These are phyloP conservation scores for Mycena citricolor DNA, from an alignment of 1,284 basidiomycete species.

Conservation along the genomic window DNA sequence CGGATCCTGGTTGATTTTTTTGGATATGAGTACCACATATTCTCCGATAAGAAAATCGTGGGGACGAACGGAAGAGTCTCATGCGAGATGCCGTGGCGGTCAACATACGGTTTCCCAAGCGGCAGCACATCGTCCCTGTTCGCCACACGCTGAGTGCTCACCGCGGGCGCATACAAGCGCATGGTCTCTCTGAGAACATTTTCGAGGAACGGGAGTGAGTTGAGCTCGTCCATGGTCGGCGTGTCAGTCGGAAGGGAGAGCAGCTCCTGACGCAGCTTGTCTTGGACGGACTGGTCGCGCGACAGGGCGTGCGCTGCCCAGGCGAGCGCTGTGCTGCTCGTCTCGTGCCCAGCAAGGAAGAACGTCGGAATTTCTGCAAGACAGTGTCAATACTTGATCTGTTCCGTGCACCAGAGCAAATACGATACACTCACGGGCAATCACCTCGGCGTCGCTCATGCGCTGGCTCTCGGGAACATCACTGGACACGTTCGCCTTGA, in stretches of 20 bases:
- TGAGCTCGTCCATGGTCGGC: constrained; percentile 61
- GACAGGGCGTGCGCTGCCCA: constrained; percentile 69
- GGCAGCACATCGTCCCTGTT: constrained; percentile 8
- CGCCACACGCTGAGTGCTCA: constrained; percentile 49
- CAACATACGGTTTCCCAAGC: background rate
- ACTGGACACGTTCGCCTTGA: constrained; percentile 63
- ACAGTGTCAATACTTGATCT: background rate
- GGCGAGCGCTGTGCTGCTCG: constrained; percentile 57
- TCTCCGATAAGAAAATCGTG: background rate
- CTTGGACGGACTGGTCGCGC: constrained; percentile 54
- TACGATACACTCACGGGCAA: constrained; percentile 58
- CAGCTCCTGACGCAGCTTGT: constrained; percentile 70
- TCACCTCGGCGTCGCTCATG: constrained; percentile 71
- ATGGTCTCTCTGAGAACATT: constrained; percentile 68
- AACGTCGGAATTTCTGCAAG: constrained; percentile 58
- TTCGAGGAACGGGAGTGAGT: constrained; percentile 60
- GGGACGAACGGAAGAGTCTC: constrained; percentile 28
- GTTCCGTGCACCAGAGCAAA: background rate
- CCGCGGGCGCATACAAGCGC: constrained; percentile 63
- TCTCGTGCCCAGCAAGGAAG: constrained; percentile 75
- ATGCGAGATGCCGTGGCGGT: constrained; percentile 23
- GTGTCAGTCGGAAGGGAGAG: constrained; percentile 45
- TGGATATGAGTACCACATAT: background rate
- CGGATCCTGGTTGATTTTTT: constrained; percentile 26
- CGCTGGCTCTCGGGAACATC: constrained; percentile 56